Evolutionary conservation across 2,329 filamentous ascomycete genomes (phyloP), one percentile per base, ranked within the genome.

Genomic region (Stachybotrys chlorohalonatus): DNA sequence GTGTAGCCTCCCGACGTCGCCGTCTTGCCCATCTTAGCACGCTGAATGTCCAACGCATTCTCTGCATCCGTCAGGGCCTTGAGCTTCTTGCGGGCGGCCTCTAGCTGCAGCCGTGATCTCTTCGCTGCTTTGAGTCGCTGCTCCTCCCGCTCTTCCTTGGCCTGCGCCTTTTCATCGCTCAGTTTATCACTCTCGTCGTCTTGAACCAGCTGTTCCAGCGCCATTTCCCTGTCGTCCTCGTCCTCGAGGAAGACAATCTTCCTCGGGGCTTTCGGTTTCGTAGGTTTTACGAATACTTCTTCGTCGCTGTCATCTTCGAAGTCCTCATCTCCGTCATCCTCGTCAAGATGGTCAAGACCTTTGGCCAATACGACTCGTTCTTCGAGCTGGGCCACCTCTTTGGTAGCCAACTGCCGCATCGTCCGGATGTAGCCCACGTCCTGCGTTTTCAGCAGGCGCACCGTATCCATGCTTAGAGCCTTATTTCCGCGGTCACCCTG

Each of bases 381-480:
- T 69, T 85, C 77, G 31, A 87, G 64, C 53, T 63, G 68, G 47
- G 73, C 72, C 1, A 84, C 77, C 59, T 87, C 81, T 64, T 84
- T 85, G 55, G 72, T 65, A 4, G 79, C 75, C 31, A 83, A 75
- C 59, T 84, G 85, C 55, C 80, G 73, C 74, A 83, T 80, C 24
- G 82, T 84, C 57, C 84, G 73, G 31, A 87, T 66, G 65, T 87
- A 87, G 2, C 79, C 83, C 32, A 85, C 67, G 63, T 88, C 85
- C 68, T 88, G 85, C 2, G 84, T 87, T 73, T 87, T 88, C 58
- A 87, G 76, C 24, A 87, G 71, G 17, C 84, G 75, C 30, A 84
- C 81, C 1, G 77, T 76, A 24, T 86, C 81, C 45, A 81, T 65
- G 51, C 78, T 74, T 65, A 87, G 64, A 4, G 74, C 72, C 57